These are phyloP conservation scores for Andrographis paniculata DNA, from an alignment of 305 asterid species.

Conservation along the genomic window DNA sequence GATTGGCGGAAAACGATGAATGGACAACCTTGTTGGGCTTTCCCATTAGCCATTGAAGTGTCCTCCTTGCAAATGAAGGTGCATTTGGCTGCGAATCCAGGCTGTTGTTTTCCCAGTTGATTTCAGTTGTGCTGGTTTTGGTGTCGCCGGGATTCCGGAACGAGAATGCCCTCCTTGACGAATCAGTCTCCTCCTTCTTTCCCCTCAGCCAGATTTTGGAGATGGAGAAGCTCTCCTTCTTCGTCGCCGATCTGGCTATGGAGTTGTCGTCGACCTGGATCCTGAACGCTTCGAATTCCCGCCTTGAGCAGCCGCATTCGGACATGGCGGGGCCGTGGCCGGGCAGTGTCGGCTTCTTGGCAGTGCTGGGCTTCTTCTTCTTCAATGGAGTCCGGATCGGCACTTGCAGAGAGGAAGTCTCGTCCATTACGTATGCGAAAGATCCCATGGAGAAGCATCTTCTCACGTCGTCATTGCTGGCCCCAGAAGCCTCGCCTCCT, in stretches of 20 bases:
- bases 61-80: slow-evolving; percentile 58
- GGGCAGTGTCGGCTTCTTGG: slow-evolving; percentile 31
- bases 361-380: slow-evolving; percentile 28
- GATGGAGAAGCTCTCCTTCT: slow-evolving; percentile 43
- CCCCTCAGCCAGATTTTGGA: slow-evolving; percentile 63
- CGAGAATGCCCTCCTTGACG: slow-evolving; percentile 50
- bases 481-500: not conserved
- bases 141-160: slow-evolving; percentile 38
- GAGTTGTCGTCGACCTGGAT: slow-evolving; percentile 25
- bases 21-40: slow-evolving; percentile 54
- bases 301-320: slow-evolving; percentile 74
- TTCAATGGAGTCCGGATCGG: slow-evolving; percentile 38
- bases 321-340: slow-evolving; percentile 49
- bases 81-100: slow-evolving; percentile 41
- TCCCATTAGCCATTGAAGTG: slow-evolving; percentile 62
- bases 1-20: slow-evolving; percentile 30
- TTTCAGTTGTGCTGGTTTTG: slow-evolving; percentile 14
- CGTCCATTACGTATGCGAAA: slow-evolving; percentile 70
- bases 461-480: slow-evolving; percentile 34
- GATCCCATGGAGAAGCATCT: slow-evolving; percentile 90
- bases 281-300: slow-evolving; percentile 46
- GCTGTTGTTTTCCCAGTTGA: slow-evolving; percentile 25
- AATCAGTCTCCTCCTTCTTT: slow-evolving; percentile 28
- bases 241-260: slow-evolving; percentile 12
- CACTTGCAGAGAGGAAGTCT: slow-evolving; percentile 43